A percentile compares a stretch with the other conserved stretches of the same genome.
These are phyloP conservation scores for Gillenia trifoliata DNA, from an alignment of 306 rosid genomes.

Conservation along the genomic window DNA sequence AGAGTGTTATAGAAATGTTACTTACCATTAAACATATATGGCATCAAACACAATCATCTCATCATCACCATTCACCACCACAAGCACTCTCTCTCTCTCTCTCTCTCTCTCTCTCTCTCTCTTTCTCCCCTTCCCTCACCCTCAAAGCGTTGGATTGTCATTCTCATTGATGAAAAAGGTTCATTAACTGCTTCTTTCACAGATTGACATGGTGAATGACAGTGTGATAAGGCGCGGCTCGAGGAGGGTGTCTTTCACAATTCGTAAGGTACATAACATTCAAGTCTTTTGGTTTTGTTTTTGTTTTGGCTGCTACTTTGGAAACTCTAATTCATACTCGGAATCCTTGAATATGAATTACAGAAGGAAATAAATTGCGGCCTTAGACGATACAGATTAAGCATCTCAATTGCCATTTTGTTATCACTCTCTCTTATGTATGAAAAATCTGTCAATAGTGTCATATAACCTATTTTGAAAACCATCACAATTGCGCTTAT, in stretches of 20 bases:
- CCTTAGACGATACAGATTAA: not conserved
- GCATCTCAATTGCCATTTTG: not conserved
- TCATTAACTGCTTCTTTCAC: constrained; percentile 14
- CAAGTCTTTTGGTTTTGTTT: not conserved
- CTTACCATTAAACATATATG: not conserved
- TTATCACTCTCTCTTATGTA: not conserved
- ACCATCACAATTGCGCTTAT: not conserved
- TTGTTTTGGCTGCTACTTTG: constrained; percentile 1
- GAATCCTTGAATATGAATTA: not conserved
- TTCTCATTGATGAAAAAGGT: constrained; percentile 13
- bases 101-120: not conserved
- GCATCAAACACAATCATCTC: not conserved
- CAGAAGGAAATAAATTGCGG: not conserved
- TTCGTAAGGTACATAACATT: constrained; percentile 60
- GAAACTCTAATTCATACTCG: not conserved
- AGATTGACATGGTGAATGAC: constrained; percentile 70
- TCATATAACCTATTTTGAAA: not conserved
- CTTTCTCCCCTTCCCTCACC: too few relatives aligned
- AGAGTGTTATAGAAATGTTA: not conserved
- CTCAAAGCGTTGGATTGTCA: not conserved
- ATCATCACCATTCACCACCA: not conserved
- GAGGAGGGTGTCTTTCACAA: constrained; percentile 85
- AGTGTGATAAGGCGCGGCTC: constrained; percentile 56
- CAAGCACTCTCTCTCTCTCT: not conserved
- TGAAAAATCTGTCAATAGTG: not conserved